Conservation (phyloP, 768 basidiomycete genomes). For the Phylloporus sp. region DNA sequence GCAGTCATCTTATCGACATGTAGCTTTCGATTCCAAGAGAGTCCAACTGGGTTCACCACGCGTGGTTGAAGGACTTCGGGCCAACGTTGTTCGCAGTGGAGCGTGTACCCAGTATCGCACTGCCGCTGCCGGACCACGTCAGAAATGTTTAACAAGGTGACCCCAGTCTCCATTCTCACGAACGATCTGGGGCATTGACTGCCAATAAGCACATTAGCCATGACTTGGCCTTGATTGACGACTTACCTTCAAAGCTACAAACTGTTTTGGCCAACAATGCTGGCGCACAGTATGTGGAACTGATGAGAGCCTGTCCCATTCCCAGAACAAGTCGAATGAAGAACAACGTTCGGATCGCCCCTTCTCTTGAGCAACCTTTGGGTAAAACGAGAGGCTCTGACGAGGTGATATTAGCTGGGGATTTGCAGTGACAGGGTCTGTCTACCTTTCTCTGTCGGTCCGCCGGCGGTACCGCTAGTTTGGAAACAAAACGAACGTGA, state of each 20-base stretch:
- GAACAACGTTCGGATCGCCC: conserved; percentile 29
- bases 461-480: conserved; percentile 30
- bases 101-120: no score
- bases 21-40: background rate
- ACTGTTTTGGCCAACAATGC: background rate
- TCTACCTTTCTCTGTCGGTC: conserved; percentile 32
- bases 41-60: background rate
- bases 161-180: conserved; percentile 1
- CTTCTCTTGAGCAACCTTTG: conserved; percentile 39
- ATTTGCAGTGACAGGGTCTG: background rate
- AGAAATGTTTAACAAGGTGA: conserved; percentile 1
- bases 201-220: background rate
- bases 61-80: no score
- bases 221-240: background rate
- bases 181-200: background rate
- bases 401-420: background rate
- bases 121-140: background rate
- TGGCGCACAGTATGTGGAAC: conserved; percentile 2
- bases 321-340: conserved; percentile 40
- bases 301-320: conserved; percentile 27
- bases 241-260: conserved; percentile 8
- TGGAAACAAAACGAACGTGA: conserved; percentile 32
- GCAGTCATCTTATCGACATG: background rate
- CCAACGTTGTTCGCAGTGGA: background rate
- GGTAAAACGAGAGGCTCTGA: conserved; percentile 33